These are phyloP conservation scores for Aureobasidium musti DNA, from an alignment of 2,329 filamentous ascomycete genomes.

Conservation along the genomic window DNA sequence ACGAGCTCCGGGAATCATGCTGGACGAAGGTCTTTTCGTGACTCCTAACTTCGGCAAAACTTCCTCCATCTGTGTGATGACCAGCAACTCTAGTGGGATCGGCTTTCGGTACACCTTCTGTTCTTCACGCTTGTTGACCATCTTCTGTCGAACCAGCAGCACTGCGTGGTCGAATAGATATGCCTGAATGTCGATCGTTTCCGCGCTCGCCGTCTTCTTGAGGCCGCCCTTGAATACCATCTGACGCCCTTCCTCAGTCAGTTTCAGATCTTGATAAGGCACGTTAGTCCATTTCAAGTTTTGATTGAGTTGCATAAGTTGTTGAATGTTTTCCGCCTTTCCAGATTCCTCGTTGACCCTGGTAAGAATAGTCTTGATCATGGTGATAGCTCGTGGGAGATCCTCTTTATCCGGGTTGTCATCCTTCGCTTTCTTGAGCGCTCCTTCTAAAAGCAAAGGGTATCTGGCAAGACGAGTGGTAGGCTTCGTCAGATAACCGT, in stretches of 20 bases:
- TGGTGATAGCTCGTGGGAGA: constrained; percentile 81
- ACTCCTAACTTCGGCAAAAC: constrained; percentile 79
- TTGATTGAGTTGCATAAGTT: constrained; percentile 85
- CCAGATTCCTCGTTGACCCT: constrained; percentile 93
- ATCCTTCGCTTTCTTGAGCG: constrained; percentile 87
- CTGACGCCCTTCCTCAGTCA: constrained; percentile 91
- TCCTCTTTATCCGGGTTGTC: constrained; percentile 88
- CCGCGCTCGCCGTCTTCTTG: constrained; percentile 89
- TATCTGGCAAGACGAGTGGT: constrained; percentile 94
- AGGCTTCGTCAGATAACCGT: constrained; percentile 96
- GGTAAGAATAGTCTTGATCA: constrained; percentile 83
- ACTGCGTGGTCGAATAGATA: constrained; percentile 97
- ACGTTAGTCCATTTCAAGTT: constrained; percentile 88
- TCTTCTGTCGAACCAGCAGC: constrained; percentile 85
- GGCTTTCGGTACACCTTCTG: constrained; percentile 94
- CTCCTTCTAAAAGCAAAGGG: constrained; percentile 85
- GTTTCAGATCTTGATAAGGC: constrained; percentile 88
- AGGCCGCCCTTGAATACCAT: constrained; percentile 91
- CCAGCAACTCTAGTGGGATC: constrained; percentile 87
- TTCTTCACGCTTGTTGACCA: constrained; percentile 89
- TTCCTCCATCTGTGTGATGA: constrained; percentile 97
- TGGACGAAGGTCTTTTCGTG: constrained; percentile 84
- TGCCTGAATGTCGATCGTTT: constrained; percentile 78
- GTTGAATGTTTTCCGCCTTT: constrained; percentile 97
- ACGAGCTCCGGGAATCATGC: constrained; percentile 65